Conservation (phyloP, 495 filamentous ascomycete genomes). For the Sporormia fimetaria region DNA sequence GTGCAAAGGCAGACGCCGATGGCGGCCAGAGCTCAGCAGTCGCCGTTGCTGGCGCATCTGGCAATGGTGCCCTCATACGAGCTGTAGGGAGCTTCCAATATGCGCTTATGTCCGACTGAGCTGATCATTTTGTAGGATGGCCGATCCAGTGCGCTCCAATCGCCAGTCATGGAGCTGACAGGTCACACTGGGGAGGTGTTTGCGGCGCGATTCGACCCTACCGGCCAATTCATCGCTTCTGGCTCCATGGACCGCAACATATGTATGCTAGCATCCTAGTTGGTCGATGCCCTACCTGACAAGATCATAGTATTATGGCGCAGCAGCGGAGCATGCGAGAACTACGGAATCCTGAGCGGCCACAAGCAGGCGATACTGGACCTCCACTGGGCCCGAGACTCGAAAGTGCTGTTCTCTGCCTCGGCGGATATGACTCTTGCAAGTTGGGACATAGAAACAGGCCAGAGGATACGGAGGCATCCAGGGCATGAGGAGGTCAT, state of each 20-base stretch:
- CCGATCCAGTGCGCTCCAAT: slow-evolving; percentile 75
- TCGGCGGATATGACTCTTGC: slow-evolving; percentile 86
- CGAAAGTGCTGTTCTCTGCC: slow-evolving; percentile 78
- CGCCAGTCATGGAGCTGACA: slow-evolving; percentile 88
- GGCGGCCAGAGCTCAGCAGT: slow-evolving; percentile 51
- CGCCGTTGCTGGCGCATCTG: slow-evolving; percentile 53
- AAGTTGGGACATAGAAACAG: slow-evolving; percentile 88
- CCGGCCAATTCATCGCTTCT: slow-evolving; percentile 79
- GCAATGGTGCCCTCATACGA: slow-evolving; percentile 69
- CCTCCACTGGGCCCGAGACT: slow-evolving; percentile 93
- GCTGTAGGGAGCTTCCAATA: slow-evolving; percentile 47
- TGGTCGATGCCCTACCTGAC: slow-evolving; percentile 10
- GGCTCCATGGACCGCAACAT: slow-evolving; percentile 93
- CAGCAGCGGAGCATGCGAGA: slow-evolving; percentile 82
- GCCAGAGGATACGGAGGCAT: slow-evolving; percentile 77
- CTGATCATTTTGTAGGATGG: slow-evolving; percentile 46
- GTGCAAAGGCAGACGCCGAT: slow-evolving; percentile 62
- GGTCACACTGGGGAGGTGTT: slow-evolving; percentile 79
- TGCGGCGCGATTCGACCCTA: slow-evolving; percentile 77
- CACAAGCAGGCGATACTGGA: slow-evolving; percentile 87
- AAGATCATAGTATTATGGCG: slow-evolving; percentile 70
- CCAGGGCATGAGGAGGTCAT: slow-evolving; percentile 89
- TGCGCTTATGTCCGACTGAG: slow-evolving; percentile 27
- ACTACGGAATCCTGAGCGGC: slow-evolving; percentile 76
- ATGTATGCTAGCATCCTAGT: slow-evolving; percentile 40